A percentile compares a stretch with the other conserved stretches of the same genome.
Conservation (phyloP, 1,284 basidiomycete genomes). For the Kwoniella shivajii region DNA sequence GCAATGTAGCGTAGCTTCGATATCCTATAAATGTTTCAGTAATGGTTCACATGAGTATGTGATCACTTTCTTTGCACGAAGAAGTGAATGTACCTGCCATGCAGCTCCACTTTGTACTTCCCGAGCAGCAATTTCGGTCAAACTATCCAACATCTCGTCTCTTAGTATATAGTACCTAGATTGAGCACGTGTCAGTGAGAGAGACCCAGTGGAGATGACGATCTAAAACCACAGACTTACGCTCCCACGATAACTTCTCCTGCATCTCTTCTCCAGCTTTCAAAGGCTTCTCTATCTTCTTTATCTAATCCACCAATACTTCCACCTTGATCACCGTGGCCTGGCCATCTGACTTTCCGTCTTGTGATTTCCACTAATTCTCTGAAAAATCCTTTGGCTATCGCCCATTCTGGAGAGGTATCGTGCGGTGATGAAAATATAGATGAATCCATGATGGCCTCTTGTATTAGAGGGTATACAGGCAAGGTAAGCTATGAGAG, state of each 20-base stretch:
- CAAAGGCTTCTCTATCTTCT: conserved; percentile 54
- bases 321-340: conserved; percentile 55
- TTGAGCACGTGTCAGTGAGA: background rate
- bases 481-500: conserved; percentile 75
- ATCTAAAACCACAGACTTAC: conserved; percentile 56
- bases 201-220: too few species aligned
- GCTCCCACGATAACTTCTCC: conserved; percentile 89
- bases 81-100: conserved; percentile 67
- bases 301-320: conserved; percentile 62
- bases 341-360: conserved; percentile 72
- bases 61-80: background rate
- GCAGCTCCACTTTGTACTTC: conserved; percentile 50
- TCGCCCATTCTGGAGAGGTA: conserved; percentile 53
- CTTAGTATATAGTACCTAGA: conserved; percentile 81
- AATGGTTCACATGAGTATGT: background rate
- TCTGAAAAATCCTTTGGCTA: conserved; percentile 74
- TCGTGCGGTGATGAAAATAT: conserved; percentile 58
- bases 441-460: conserved; percentile 76
- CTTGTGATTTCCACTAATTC: conserved; percentile 72
- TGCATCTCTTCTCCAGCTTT: conserved; percentile 74
- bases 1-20: conserved; percentile 81
- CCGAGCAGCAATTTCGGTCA: conserved; percentile 64
- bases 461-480: conserved; percentile 87
- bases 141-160: conserved; percentile 73
- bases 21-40: conserved; percentile 59